Base-by-base conservation (phyloP, 129 eudicot species). In the Pulicaria dysenterica region DNA sequence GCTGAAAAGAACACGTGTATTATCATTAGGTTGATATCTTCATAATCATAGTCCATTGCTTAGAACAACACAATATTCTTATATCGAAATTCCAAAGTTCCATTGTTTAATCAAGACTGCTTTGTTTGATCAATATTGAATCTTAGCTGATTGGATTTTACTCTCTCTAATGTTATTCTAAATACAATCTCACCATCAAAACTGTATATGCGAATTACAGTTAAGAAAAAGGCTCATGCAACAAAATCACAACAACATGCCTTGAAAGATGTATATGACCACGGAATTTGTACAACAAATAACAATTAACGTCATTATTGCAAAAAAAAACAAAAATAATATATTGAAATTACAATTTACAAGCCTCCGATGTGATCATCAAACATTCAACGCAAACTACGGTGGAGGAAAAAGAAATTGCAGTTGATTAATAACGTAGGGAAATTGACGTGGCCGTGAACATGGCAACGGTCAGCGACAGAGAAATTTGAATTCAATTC, bases 1-100 rank as follows among this genome's bases (percentile, higher is more conserved):
- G 37, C 96, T 89, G 88, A 43, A 82, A 66, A 73, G 4, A 59
- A 59, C 59, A 82, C 10, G 49, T 75, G 48, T 8, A 24, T 61
- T 45, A 58, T 67, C 53, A 51, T 53, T 54, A 49, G 42, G 10
- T 8, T 5, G 38, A 6, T 45, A 59, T 46, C 12, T 39, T 37
- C 53, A 54, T 72, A 67, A 44, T 58, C 63, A 47, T 58, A 49
- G 36, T 69, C 48, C 60, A 48, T 46, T 6, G 55, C 50, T 38
- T 43, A 4, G 38, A 37, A 53, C 39, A 59, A 38, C 37, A 13
- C 36, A 7, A 37, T 58, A 12, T 6, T 50, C 50, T 7, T 13
- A 5, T 46, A 8, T 46, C 12, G 53, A 14, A 47, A 9, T 47
- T 47, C n/a, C 53, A 47, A 47, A 47, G 12, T 14, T 47, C 53